phyloP scores from a whole-genome alignment of 345 rosid species.

The Atalantia buxifolia region DNA sequence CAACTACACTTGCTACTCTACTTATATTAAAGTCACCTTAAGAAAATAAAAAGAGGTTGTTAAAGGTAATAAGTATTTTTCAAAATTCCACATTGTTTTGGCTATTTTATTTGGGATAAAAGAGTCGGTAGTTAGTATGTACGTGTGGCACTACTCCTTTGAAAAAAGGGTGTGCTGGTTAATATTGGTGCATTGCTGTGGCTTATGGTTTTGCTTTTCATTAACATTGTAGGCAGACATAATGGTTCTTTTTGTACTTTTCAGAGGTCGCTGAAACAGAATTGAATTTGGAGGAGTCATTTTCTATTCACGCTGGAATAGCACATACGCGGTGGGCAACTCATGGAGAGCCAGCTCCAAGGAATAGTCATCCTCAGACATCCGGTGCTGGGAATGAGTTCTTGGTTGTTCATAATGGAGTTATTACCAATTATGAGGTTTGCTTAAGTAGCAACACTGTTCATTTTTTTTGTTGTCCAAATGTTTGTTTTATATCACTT shows the following conservation, averaged over 20 bases:
- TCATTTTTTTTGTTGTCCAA: neutral
- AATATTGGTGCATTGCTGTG: neutral
- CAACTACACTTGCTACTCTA: neutral
- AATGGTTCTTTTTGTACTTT: constrained; percentile 7
- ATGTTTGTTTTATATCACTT: neutral
- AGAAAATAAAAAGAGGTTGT: neutral
- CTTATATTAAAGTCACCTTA: neutral
- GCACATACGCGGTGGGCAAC: constrained; percentile 99
- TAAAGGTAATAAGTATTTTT: neutral
- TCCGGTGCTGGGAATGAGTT: constrained; percentile 85
- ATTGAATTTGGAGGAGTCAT: constrained; percentile 69
- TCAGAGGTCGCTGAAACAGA: constrained; percentile 63
- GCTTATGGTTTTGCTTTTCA: neutral
- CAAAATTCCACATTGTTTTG: neutral
- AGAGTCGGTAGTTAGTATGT: neutral
- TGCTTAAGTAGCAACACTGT: constrained; percentile 8
- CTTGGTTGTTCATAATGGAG: constrained; percentile 92
- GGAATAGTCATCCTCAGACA: constrained; percentile 90
- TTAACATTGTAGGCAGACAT: neutral
- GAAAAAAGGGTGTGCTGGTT: neutral
- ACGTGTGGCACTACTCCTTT: neutral
- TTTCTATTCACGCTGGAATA: constrained; percentile 80
- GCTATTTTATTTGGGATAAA: neutral
- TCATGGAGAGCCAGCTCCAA: constrained; percentile 92
- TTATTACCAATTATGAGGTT: constrained; percentile 87